Evolutionary conservation across 805 yeast species (phyloP), one percentile per base, ranked within the genome.

Genomic region (Saturnispora mendoncae): DNA sequence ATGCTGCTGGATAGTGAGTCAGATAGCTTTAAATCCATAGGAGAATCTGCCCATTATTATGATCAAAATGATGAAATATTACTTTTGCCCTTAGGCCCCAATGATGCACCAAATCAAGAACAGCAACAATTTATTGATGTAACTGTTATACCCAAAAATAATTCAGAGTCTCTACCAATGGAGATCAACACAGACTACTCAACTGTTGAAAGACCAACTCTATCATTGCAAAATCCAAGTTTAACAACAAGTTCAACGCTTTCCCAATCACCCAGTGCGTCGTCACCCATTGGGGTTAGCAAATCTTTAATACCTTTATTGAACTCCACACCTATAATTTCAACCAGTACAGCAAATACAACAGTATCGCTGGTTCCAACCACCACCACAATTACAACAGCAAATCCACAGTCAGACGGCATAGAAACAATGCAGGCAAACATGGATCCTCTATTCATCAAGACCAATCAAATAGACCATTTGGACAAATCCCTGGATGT

Each of bases 391-490:
- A 7, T 14, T 15, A 12, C 30, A 35, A 14, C 35, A 19, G 14
- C 10, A 30, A 14, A 10, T 24, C 14, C 27, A 28, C n/a, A n/a
- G n/a, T n/a, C n/a, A 4, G 39, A 37, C 7, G 39, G 28, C 9
- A 23, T 29, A 12, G 42, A 39, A 19, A 21, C 33, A 14, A 31
- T 19, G 17, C 34, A 30, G 14, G 31, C 31, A 12, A 28, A 43
- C 27, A 49, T 45, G 17, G 47, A 51, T 33, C 52, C 60, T 6
- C 50, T 59, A 1, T 59, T 59, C 42, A 51, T 45, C 5, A 55
- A 54, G 40, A 45, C 62, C 4, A 54, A 59, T 33, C 64, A 59
- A 40, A 59, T 59, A 10, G 62, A 59, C 42, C 62, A 59, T 45
- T 51, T 54, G 14, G 61, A 58, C 42, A 55, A 51, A 39, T 39